These are phyloP conservation scores for Aureobasidium musti DNA, from an alignment of 2,329 filamentous ascomycete species.

Conservation along the genomic window DNA sequence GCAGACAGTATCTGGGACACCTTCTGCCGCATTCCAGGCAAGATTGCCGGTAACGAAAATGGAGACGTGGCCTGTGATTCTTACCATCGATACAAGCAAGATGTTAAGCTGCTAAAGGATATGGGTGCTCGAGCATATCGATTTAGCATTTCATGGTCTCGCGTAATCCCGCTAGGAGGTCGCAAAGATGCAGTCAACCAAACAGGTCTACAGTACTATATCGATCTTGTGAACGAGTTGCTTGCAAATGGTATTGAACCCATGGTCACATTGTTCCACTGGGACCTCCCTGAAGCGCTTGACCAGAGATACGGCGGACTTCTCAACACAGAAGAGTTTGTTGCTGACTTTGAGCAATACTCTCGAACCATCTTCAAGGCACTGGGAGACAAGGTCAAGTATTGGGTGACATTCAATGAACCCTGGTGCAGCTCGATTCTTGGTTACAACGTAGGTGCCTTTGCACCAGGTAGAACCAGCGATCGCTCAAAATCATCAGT, in stretches of 20 bases:
- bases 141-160: conserved; percentile 81
- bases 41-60: conserved; percentile 75
- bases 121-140: conserved; percentile 75
- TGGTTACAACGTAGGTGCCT: conserved; percentile 74
- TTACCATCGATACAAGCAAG: conserved; percentile 75
- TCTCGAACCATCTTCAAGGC: conserved; percentile 73
- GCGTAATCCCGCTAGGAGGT: conserved; percentile 82
- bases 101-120: conserved; percentile 74
- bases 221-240: conserved; percentile 75
- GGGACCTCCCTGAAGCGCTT: conserved; percentile 79
- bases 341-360: conserved; percentile 77
- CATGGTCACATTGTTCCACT: conserved; percentile 85
- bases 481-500: conserved; percentile 69
- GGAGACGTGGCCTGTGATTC: conserved; percentile 83
- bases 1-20: conserved; percentile 85
- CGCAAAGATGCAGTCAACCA: conserved; percentile 75
- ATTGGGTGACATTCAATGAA: conserved; percentile 84
- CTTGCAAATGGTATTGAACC: conserved; percentile 75
- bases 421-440: conserved; percentile 82
- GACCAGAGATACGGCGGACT: conserved; percentile 80
- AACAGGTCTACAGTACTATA: conserved; percentile 74
- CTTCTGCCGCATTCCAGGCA: conserved; percentile 79
- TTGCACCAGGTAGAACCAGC: conserved; percentile 80
- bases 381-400: conserved; percentile 72
- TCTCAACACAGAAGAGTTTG: conserved; percentile 78